Evolutionary conservation across 208 protist species (phyloP).

Genomic region (Leishmania amazonensis): DNA sequence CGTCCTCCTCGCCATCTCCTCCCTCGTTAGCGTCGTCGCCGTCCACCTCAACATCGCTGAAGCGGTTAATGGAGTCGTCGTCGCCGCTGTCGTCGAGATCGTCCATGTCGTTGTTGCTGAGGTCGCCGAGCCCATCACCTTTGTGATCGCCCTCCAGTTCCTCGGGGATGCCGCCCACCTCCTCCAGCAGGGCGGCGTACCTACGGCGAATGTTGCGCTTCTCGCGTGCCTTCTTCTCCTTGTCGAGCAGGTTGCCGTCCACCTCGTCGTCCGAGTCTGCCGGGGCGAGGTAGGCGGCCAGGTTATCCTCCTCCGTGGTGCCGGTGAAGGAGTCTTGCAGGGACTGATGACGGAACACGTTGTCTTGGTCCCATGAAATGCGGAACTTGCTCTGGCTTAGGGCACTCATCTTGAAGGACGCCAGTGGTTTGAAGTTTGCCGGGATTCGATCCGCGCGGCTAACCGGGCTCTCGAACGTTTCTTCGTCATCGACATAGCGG

Average conservation of each 20-base stretch:
- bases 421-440: conserved; percentile 79
- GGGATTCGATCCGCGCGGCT: conserved; percentile 69
- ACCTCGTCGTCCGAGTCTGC: conserved; percentile 79
- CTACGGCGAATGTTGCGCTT: conserved; percentile 69
- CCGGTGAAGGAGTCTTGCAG: conserved; percentile 88
- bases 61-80: conserved; percentile 80
- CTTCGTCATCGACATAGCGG: conserved; percentile 96
- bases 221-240: conserved; percentile 43
- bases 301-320: conserved; percentile 85
- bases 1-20: conserved; percentile 12
- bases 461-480: conserved; percentile 75
- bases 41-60: conserved; percentile 78
- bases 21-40: conserved; percentile 31
- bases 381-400: conserved; percentile 89
- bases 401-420: conserved; percentile 81
- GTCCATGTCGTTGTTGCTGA: conserved; percentile 27
- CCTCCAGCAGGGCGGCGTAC: conserved; percentile 84
- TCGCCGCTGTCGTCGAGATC: conserved; percentile 51
- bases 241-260: conserved; percentile 16
- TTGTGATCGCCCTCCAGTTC: conserved; percentile 28
- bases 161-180: conserved; percentile 76
- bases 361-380: conserved; percentile 94
- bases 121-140: neutral
- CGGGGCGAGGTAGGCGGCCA: conserved; percentile 88
- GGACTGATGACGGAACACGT: conserved; percentile 81